Evolutionary conservation across 371 early-diverging fungal species (phyloP), one percentile per base, ranked within the genome.

Genomic region (Funneliformis caledonium): DNA sequence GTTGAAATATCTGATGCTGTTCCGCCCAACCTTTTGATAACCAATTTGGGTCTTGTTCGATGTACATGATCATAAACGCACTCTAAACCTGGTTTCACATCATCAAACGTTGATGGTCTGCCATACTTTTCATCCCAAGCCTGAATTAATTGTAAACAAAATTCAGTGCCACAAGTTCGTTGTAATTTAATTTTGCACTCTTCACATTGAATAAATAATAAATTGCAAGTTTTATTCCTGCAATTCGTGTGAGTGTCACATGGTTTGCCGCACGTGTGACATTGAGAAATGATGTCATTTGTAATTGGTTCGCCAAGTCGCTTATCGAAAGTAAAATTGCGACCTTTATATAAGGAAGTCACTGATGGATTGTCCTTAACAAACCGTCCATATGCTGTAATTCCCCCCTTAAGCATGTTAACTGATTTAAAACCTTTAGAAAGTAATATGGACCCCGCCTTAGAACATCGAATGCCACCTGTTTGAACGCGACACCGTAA

Each of bases 291-390:
- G 0, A 94, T 87, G 37, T 93, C 92, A 33, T 87, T 81, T 1
- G 93, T 93, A 33, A 94, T 91, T 14, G 88, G 87, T 78, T 94
- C 94, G 11, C 94, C 94, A 10, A 91, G 85, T 19, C 94, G 90
- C 73, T 90, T 90, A 81, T 94, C 94, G 82, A 94, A 94, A 2
- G 94, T 93, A 80, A 94, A 94, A 86, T 94, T 94, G 62, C 93
- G 92, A 62, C 94, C 94, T 67, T 85, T 86, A 82, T 91, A 94
- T 9, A 93, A 82, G 1, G 94, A 93, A 14, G 59, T 52, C 12
- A 84, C 72, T 16, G 80, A 52, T 47, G 82, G 11, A 82, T 81
- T 83, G 14, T 85, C 82, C 68, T 85, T 86, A 14, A 92, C 82
- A 62, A 89, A 91, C 33, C 87, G 85, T 0, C 94, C 95, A 81